Percentiles rank a stretch among this genome's conserved stretches.
These are phyloP conservation scores for Dothistroma pini DNA, from an alignment of 2,329 filamentous ascomycete genomes.

Conservation along the genomic window DNA sequence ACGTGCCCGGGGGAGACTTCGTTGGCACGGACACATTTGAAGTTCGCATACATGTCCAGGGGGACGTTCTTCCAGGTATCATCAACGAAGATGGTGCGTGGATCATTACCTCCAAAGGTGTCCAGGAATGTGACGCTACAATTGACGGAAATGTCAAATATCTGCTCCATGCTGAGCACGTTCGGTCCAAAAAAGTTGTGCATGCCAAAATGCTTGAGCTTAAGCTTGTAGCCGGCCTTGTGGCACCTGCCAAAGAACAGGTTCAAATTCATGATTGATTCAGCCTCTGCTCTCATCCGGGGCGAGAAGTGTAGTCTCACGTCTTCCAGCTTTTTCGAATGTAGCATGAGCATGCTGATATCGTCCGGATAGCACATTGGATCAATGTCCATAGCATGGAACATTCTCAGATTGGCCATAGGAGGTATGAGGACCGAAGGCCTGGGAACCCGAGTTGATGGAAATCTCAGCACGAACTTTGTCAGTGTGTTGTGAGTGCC, in stretches of 20 bases:
- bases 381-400: slow-evolving; percentile 58
- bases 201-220: slow-evolving; percentile 50
- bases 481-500: slow-evolving; percentile 48
- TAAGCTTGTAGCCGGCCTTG: slow-evolving; percentile 45
- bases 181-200: slow-evolving; percentile 58
- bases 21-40: slow-evolving; percentile 23
- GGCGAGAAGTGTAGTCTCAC: slow-evolving; percentile 59
- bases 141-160: slow-evolving; percentile 41
- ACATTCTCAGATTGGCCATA: slow-evolving; percentile 51
- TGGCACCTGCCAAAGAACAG: slow-evolving; percentile 56
- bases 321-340: slow-evolving; percentile 53
- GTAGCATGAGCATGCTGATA: slow-evolving; percentile 53
- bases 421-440: slow-evolving; percentile 55
- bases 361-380: slow-evolving; percentile 63
- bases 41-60: slow-evolving; percentile 13
- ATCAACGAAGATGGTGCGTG: slow-evolving; percentile 51
- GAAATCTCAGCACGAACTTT: slow-evolving; percentile 55
- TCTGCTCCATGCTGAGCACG: slow-evolving; percentile 43
- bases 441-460: slow-evolving; percentile 53
- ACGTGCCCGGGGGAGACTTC: slow-evolving; percentile 30
- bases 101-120: slow-evolving; percentile 47
- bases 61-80: slow-evolving; percentile 47
- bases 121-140: slow-evolving; percentile 54
- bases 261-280: slow-evolving; percentile 54
- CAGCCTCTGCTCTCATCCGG: slow-evolving; percentile 57